A percentile compares a stretch with the other conserved stretches of the same genome.
Evolutionary conservation across 2,329 filamentous ascomycete species (phyloP).

Genomic region (Tolypocladium endophyticum): DNA sequence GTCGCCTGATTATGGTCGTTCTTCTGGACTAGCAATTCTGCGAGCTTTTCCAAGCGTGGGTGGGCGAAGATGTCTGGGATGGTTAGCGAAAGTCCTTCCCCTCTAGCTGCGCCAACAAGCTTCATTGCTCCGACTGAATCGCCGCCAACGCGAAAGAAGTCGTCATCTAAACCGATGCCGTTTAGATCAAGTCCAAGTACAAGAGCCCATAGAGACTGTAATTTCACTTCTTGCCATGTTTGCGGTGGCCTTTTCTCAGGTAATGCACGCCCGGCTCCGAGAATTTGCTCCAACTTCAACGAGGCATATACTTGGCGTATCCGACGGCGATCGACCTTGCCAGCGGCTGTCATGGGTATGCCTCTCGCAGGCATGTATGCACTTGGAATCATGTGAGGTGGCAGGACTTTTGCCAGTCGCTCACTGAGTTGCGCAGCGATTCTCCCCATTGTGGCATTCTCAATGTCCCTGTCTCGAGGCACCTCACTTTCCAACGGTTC

Average conservation of each 20-base stretch:
- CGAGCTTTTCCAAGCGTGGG: conserved; percentile 1
- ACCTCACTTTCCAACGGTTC: too few relatives aligned
- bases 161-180: conserved; percentile 3
- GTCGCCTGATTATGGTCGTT: too few relatives aligned
- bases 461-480: too few relatives aligned
- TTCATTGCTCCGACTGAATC: conserved; percentile 14
- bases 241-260: too few relatives aligned
- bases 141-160: conserved; percentile 4
- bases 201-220: conserved; percentile 5
- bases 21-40: too few relatives aligned
- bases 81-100: conserved; percentile 21
- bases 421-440: neutral
- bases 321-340: conserved; percentile 9
- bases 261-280: neutral
- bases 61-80: conserved; percentile 26
- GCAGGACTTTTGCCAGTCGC: neutral
- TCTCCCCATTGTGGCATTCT: neutral
- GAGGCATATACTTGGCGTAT: conserved; percentile 1
- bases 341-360: conserved; percentile 8
- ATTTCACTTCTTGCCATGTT: neutral
- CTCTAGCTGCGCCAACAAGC: conserved; percentile 26
- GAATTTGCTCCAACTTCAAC: neutral
- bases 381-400: conserved; percentile 7
- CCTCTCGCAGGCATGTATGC: conserved; percentile 4
- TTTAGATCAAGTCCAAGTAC: conserved; percentile 3